phyloP scores from a whole-genome alignment of 805 yeast species.

The Pichia californica region DNA sequence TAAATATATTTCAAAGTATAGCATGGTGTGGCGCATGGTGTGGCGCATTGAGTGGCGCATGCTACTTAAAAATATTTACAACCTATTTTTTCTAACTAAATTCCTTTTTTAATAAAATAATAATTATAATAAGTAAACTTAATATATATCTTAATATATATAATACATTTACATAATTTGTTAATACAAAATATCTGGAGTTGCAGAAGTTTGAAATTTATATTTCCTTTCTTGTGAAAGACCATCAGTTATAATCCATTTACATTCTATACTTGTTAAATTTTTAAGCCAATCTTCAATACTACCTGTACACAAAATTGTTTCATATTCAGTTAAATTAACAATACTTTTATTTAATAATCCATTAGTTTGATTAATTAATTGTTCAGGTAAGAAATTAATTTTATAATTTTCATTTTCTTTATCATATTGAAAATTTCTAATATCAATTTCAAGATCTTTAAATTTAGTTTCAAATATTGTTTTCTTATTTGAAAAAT shows the following conservation, averaged over 20 bases:
- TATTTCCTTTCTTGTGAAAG: not conserved
- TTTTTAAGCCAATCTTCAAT: not conserved
- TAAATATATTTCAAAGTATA: no score
- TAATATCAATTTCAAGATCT: conserved; percentile 1
- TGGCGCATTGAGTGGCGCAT: no score
- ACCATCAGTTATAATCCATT: conserved; percentile 1
- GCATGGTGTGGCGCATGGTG: no score
- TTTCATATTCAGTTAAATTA: not conserved
- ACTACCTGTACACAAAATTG: not conserved
- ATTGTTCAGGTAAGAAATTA: not conserved
- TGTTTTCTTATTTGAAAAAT: not conserved
- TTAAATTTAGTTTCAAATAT: not conserved
- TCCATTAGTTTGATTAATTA: not conserved
- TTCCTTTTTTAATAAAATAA: no score
- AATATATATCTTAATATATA: no score
- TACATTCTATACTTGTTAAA: not conserved
- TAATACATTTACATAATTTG: not conserved
- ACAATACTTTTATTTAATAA: not conserved
- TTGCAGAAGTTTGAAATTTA: not conserved
- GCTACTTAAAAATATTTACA: no score
- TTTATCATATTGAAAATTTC: conserved; percentile 2
- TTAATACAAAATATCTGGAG: not conserved
- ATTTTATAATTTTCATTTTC: not conserved
- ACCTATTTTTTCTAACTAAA: no score
- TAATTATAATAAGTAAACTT: no score